Percentiles rank a stretch among this genome's conserved stretches.
Conservation (phyloP, 306 rosid species). For the Cicer arietinum region DNA sequence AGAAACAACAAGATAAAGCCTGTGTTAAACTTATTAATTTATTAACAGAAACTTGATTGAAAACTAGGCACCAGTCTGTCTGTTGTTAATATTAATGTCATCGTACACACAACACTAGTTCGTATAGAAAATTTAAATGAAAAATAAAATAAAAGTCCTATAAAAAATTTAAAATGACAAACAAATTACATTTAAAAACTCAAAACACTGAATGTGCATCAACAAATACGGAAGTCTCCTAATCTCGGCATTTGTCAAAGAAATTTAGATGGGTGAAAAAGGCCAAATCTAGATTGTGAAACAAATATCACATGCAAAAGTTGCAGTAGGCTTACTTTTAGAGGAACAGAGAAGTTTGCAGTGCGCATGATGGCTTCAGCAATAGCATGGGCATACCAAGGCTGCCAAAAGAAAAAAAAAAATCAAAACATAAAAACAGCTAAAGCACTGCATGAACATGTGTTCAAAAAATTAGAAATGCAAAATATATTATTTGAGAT, state of each 20-base stretch:
- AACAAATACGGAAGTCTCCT: slow-evolving; percentile 7
- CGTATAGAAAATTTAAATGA: not conserved
- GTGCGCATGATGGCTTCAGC: slow-evolving; percentile 98
- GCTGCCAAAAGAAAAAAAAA: slow-evolving; percentile 54
- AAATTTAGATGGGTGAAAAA: slow-evolving; percentile 22
- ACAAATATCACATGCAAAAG: slow-evolving; percentile 16
- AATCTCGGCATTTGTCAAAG: slow-evolving; percentile 13
- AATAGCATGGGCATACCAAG: slow-evolving; percentile 99
- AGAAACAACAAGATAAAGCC: not conserved
- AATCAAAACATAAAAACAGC: slow-evolving; percentile 35
- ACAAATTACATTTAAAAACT: slow-evolving; percentile 5
- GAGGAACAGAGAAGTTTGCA: slow-evolving; percentile 93
- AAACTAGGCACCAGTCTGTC: not conserved
- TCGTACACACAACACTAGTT: not conserved
- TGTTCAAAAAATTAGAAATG: slow-evolving; percentile 7
- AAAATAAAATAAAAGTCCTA: not conserved
- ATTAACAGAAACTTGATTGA: not conserved
- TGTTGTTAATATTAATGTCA: not conserved
- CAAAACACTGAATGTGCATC: not conserved
- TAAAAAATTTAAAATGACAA: not conserved
- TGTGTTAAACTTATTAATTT: not conserved
- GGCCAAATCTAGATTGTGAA: slow-evolving; percentile 23
- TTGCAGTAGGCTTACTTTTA: slow-evolving; percentile 66
- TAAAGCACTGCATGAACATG: slow-evolving; percentile 21
- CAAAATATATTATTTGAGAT: slow-evolving; percentile 2